Percentiles rank a stretch among this genome's conserved stretches.
Evolutionary conservation across 148 eudicot genomes (phyloP).

Genomic region (Oxyria digyna): DNA sequence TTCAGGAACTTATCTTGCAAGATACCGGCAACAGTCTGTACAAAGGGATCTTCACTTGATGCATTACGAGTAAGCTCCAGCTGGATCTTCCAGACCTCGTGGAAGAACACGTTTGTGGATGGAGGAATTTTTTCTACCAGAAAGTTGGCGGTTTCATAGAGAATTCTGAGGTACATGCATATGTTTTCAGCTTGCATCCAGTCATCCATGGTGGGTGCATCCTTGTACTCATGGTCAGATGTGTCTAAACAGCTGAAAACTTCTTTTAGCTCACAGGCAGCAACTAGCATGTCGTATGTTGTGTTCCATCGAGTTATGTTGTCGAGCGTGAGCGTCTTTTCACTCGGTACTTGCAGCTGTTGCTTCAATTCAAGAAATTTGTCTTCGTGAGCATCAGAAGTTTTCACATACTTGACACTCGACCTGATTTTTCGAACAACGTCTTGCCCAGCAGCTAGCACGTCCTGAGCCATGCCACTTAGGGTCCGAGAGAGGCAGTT

Average conservation of each 20-base stretch:
- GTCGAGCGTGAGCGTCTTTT: slow-evolving; percentile 45
- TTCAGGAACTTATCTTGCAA: slow-evolving; percentile 67
- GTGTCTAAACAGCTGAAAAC: slow-evolving; percentile 74
- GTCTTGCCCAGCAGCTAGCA: slow-evolving; percentile 29
- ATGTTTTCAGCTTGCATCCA: slow-evolving; percentile 64
- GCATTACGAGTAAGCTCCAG: slow-evolving; percentile 64
- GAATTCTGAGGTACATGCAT: slow-evolving; percentile 46
- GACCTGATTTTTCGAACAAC: slow-evolving; percentile 58
- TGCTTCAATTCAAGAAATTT: slow-evolving; percentile 64
- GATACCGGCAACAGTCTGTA: slow-evolving; percentile 34
- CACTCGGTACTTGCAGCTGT: slow-evolving; percentile 67
- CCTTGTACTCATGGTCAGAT: slow-evolving; percentile 56
- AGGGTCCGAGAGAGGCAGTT: slow-evolving; percentile 72
- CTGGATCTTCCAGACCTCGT: slow-evolving; percentile 88
- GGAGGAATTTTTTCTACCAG: slow-evolving; percentile 31
- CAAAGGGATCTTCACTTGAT: slow-evolving; percentile 52
- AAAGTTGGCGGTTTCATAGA: slow-evolving; percentile 52
- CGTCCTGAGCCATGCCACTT: slow-evolving; percentile 59
- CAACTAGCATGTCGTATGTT: slow-evolving; percentile 73
- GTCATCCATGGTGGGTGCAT: slow-evolving; percentile 50
- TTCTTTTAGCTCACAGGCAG: slow-evolving; percentile 71
- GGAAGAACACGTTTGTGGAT: slow-evolving; percentile 62
- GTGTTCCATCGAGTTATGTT: slow-evolving; percentile 65
- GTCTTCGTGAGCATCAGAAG: slow-evolving; percentile 62
- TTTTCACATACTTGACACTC: slow-evolving; percentile 76